phyloP scores from a whole-genome alignment of 768 basidiomycete genomes.

The Epithele typhae region DNA sequence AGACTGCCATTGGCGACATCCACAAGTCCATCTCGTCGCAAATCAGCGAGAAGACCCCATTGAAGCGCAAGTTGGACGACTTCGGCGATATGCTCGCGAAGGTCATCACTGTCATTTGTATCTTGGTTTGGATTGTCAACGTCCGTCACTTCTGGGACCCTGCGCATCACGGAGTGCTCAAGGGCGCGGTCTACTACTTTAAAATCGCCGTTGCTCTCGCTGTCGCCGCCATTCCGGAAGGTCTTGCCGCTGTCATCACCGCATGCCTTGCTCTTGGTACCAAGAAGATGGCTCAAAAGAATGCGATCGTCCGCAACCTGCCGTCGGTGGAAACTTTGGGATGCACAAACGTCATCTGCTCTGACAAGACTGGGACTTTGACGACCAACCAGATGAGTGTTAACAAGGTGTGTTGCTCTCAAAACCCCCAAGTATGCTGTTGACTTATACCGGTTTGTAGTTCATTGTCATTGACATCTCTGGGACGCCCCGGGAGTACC shows the following conservation, averaged over 20 bases:
- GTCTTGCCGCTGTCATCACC: constrained; percentile 97
- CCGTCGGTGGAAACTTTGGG: constrained; percentile 97
- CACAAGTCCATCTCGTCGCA: constrained; percentile 94
- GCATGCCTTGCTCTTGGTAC: constrained; percentile 95
- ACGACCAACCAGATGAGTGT: constrained; percentile 99
- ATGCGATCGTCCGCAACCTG: constrained; percentile 94
- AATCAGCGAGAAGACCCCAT: constrained; percentile 92
- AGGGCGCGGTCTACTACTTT: constrained; percentile 97
- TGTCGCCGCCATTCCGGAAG: constrained; percentile 98
- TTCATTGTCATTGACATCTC: constrained; percentile 69
- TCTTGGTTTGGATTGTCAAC: constrained; percentile 98
- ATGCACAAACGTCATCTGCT: constrained; percentile 98
- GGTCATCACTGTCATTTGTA: constrained; percentile 94
- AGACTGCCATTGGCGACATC: constrained; percentile 94
- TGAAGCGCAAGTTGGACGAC: constrained; percentile 97
- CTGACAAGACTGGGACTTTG: constrained; percentile 95
- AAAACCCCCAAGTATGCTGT: no score
- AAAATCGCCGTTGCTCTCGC: constrained; percentile 98
- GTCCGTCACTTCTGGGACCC: constrained; percentile 95
- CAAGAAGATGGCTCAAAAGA: constrained; percentile 99
- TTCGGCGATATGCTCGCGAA: constrained; percentile 98
- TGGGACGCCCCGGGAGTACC: constrained; percentile 57
- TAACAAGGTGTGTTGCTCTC: constrained; percentile 49
- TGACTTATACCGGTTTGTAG: constrained; percentile 30
- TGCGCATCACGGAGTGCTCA: constrained; percentile 82